phyloP scores from a whole-genome alignment of 805 yeast species.

The Kazachstania kunashirensis region DNA sequence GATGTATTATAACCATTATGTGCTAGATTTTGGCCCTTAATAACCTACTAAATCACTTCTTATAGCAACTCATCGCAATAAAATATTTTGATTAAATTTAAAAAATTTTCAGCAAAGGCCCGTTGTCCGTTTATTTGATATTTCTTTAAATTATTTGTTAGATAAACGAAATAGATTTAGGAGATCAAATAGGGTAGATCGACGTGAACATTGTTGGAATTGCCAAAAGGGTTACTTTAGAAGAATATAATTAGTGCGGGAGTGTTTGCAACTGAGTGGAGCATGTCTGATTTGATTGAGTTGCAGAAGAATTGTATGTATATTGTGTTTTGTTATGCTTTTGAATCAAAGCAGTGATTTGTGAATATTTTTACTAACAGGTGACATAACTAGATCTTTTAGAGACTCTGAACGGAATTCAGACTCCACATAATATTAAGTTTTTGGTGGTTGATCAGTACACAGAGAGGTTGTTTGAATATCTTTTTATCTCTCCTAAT shows the following conservation, averaged over 20 bases:
- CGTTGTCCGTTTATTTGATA: too few relatives aligned
- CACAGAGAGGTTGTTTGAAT: conserved; percentile 40
- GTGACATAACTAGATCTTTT: conserved; percentile 25
- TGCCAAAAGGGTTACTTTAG: too few relatives aligned
- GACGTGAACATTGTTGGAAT: too few relatives aligned
- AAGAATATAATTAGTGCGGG: too few relatives aligned
- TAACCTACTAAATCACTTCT: not conserved
- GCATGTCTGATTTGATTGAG: conserved; percentile 34
- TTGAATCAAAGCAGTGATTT: not conserved
- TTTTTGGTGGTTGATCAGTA: conserved; percentile 49
- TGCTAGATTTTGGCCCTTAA: too few relatives aligned
- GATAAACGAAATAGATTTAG: too few relatives aligned
- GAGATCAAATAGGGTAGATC: too few relatives aligned
- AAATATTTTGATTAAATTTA: too few relatives aligned
- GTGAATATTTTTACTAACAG: not conserved
- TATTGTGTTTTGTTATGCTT: too few relatives aligned
- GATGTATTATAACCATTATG: conserved; percentile 45
- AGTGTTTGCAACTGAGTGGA: too few relatives aligned
- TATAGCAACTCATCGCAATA: not conserved
- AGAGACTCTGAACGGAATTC: conserved; percentile 31
- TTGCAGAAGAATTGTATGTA: conserved; percentile 28
- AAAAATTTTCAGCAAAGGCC: too few relatives aligned
- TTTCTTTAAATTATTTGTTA: too few relatives aligned
- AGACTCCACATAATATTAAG: conserved; percentile 38
- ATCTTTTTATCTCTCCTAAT: conserved; percentile 34